These are phyloP conservation scores for Alisma plantagoaquatica DNA, from an alignment of 106 monocot species.

Conservation along the genomic window DNA sequence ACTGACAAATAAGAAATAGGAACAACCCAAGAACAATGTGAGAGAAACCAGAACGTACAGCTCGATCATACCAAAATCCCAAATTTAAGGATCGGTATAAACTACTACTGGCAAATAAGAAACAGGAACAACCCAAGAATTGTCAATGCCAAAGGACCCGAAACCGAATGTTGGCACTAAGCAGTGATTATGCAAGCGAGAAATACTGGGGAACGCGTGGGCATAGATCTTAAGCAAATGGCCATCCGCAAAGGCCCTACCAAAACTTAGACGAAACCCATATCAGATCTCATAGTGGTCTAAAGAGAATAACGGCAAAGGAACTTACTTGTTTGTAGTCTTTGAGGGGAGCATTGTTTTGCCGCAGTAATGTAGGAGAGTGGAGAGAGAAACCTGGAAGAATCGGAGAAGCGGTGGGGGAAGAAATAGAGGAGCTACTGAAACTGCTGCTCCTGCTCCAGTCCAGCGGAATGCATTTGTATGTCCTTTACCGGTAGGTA, in stretches of 20 bases:
- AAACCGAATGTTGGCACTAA: no score
- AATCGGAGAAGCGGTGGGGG: no score
- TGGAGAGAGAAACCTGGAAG: no score
- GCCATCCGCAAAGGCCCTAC: neutral
- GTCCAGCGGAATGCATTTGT: no score
- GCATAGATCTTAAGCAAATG: no score
- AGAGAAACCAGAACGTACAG: neutral
- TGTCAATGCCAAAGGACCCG: neutral
- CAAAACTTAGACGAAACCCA: constrained; percentile 1
- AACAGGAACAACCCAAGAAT: neutral
- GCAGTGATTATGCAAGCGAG: no score
- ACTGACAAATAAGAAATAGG: neutral
- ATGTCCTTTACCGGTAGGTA: no score
- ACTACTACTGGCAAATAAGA: neutral
- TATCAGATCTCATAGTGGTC: no score
- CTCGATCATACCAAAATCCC: neutral
- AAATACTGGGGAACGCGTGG: no score
- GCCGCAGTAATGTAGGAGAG: no score
- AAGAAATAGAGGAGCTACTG: no score
- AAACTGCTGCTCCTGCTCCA: no score
- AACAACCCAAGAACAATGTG: neutral
- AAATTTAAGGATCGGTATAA: neutral
- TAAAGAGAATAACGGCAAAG: neutral
- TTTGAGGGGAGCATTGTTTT: constrained; percentile 18
- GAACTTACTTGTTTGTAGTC: constrained; percentile 14